Base-by-base conservation (phyloP, 148 eudicot species). In the Nyssa sinensis region DNA sequence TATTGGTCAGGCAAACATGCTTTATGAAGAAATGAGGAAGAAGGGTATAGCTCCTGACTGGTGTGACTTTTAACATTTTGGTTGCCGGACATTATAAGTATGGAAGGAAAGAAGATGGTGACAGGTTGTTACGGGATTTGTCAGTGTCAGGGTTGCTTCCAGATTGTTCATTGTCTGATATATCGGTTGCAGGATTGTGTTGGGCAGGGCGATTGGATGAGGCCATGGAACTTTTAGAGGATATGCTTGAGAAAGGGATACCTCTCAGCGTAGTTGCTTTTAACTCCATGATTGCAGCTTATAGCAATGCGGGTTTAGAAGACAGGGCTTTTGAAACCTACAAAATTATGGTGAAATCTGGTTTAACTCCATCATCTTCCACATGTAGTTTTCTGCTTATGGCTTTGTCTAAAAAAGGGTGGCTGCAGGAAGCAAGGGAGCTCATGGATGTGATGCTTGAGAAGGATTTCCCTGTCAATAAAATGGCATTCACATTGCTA, bases 281-380 rank as follows among this genome's bases (percentile, higher is more conserved):
- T 66, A 95, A 95, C 71, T 90, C 99, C 39, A 32, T 95, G n/a
- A 88, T 95, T 84, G 79, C 88, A 55, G 99, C 97, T 62, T 92
- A 79, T 64, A 79, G 91, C 72, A 89, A 75, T 85, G 88, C 71
- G 53, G 93, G 97, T 53, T 70, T 86, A 51, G 86, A 79, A 66
- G 78, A 83, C 57, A 79, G 81, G 74, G 91, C 94, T 59, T 92
- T 92, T 77, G 85, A 87, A 75, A 77, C 77, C 33, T 90, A 88
- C 72, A 86, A 84, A 73, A 71, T 79, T 58, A 95, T 95, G 96
- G 79, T 79, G 57, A 86, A 78, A 75, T 88, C 67, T 81, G 94
- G 93, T 41, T 72, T 78, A 32, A 82, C 70, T 66, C 93, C 96
- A 19, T 89, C 99, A 53, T 90, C 93, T 77, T 86, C 92, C 51